phyloP scores from a whole-genome alignment of 768 basidiomycete species.

The Suillus lakei region DNA sequence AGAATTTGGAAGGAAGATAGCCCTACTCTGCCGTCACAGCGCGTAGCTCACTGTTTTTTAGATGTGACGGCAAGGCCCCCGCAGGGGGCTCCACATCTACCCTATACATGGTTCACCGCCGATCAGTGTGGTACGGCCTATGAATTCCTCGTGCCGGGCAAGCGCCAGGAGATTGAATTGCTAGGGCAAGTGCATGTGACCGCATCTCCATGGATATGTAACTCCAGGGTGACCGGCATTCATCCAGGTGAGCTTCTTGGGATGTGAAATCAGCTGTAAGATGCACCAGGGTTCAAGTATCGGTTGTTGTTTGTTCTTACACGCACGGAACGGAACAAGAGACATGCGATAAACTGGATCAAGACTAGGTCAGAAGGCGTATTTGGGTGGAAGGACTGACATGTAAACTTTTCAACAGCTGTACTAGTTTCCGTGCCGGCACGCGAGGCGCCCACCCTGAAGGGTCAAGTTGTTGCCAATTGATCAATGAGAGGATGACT shows the following conservation, averaged over 20 bases:
- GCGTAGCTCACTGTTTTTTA: neutral
- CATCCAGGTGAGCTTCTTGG: neutral
- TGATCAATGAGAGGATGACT: constrained; percentile 17
- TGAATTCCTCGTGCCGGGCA: neutral
- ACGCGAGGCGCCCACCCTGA: constrained; percentile 18
- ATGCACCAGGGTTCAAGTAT: neutral
- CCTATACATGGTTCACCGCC: neutral
- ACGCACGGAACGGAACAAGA: neutral
- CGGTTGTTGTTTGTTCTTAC: neutral
- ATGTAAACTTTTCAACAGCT: neutral
- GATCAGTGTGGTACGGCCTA: neutral
- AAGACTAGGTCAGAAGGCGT: neutral
- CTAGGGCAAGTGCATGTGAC: neutral
- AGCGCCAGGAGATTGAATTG: neutral
- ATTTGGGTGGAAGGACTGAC: neutral
- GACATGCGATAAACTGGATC: neutral
- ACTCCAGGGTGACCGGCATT: neutral
- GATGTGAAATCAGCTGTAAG: neutral
- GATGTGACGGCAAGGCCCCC: neutral
- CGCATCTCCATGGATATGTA: neutral
- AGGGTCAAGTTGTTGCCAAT: constrained; percentile 21
- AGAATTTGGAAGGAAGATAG: neutral
- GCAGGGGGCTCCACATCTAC: neutral
- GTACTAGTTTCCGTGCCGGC: constrained; percentile 24
- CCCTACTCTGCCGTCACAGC: neutral